Percentiles rank a stretch among this genome's conserved stretches.
These are phyloP conservation scores for Pseudopithomyces maydicus DNA, from an alignment of 2,329 filamentous ascomycete species.

Conservation along the genomic window DNA sequence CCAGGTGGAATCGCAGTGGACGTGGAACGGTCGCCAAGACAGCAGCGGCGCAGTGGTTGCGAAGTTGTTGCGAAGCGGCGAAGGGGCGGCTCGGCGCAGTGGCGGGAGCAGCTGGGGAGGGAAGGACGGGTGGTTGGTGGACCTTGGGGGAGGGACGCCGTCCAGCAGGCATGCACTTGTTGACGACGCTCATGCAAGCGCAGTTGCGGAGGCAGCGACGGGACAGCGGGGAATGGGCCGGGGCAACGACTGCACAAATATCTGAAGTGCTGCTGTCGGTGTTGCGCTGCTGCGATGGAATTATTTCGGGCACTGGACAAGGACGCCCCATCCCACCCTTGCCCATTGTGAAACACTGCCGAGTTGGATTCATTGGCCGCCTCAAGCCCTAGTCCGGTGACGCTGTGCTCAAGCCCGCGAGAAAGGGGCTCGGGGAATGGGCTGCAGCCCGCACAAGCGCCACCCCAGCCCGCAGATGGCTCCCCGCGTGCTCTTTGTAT, in stretches of 20 bases:
- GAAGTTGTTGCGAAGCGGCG: too few relatives aligned
- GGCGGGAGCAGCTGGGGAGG: background rate
- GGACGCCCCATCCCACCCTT: constrained; percentile 9
- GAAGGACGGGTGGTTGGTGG: background rate
- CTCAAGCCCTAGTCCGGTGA: constrained; percentile 1
- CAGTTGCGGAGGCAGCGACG: constrained; percentile 4
- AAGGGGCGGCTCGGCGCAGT: constrained; percentile 15
- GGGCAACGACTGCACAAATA: background rate
- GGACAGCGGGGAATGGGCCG: background rate
- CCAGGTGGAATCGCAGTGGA: constrained; percentile 14
- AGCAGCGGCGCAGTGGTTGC: constrained; percentile 34
- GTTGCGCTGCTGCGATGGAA: background rate
- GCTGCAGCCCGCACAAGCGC: background rate
- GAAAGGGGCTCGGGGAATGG: constrained; percentile 8
- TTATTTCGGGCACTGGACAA: constrained; percentile 7
- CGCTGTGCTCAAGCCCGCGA: background rate
- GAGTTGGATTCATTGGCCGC: constrained; percentile 7
- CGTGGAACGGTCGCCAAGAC: constrained; percentile 27
- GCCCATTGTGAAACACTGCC: constrained; percentile 8
- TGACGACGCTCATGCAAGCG: background rate
- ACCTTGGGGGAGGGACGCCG: constrained; percentile 15
- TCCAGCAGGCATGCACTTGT: constrained; percentile 11
- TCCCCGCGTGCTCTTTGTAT: too few relatives aligned
- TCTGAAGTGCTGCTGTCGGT: background rate
- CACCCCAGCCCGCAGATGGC: too few relatives aligned